Evolutionary conservation across 1,284 basidiomycete species (phyloP), one percentile per base, ranked within the genome.

Genomic region (Cutaneotrichosporon cavernicola): DNA sequence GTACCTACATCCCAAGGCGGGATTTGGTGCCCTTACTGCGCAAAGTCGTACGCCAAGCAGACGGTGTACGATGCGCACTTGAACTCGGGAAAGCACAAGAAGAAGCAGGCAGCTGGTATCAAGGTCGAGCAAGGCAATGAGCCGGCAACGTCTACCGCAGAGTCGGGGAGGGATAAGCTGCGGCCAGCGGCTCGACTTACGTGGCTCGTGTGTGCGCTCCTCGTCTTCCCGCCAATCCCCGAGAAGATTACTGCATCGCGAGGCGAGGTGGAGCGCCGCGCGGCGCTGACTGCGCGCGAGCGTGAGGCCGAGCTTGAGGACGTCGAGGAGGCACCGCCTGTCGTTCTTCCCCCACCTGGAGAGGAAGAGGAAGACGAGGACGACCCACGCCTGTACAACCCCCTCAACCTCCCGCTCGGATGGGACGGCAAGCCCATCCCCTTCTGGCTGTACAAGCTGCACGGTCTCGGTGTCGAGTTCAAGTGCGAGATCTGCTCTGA

Each of bases 381-480:
- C 69, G 92, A 97, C 73, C 92, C 92, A 69, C 87, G 90, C 70
- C 93, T 98, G 57, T 99, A 99, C 82, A 99, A 99, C 76, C 97
- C 97, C 47, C 86, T 99, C 61, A 98, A 98, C 81, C 83, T 99
- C 49, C 97, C 97, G 11, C 85, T 99, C 3, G 96, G 96, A 1
- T 98, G 95, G 95, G 95, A 98, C 76, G 94, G 94, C 49, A 97
- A 96, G 77, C 95, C 96, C 18, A 99, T 99, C 73, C 96, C 97
- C 18, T 98, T 94, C 79, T 99, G 96, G 96, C 78, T 99, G 65
- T 99, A 96, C 84, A 99, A 98, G 81, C 82, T 99, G 60, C 97
- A 99, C 79, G 97, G 97, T 1, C 84, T 99, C 26, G 95, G 96
- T 32, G 95, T 97, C 58, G 94, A 97, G 80, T 99, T 97, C 81